A percentile compares a stretch with the other conserved stretches of the same genome.
phyloP scores from a whole-genome alignment of 2,329 filamentous ascomycete genomes.

The Fusarium begoniae region DNA sequence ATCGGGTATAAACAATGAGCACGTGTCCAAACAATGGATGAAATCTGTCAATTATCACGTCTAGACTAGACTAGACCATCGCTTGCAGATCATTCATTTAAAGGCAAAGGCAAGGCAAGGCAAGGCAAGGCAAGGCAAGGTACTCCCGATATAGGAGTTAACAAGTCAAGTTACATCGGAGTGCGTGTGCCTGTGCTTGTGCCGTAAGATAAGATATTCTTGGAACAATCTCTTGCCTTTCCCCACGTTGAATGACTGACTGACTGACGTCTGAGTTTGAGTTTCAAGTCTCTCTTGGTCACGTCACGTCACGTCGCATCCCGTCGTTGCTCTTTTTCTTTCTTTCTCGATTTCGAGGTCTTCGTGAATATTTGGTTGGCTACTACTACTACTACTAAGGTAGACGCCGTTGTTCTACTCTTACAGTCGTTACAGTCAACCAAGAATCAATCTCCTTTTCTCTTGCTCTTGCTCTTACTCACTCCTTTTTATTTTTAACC shows the following conservation, averaged over 20 bases:
- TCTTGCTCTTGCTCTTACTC: background rate
- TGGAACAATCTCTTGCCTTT: slow-evolving; percentile 20
- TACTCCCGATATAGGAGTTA: background rate
- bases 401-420: background rate
- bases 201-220: slow-evolving; percentile 3
- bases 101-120: background rate
- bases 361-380: slow-evolving; percentile 6
- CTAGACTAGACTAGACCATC: background rate
- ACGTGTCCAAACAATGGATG: slow-evolving; percentile 20
- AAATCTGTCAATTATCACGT: slow-evolving; percentile 14
- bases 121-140: background rate
- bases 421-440: background rate
- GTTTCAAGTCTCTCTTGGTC: slow-evolving; percentile 1
- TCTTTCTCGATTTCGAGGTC: background rate
- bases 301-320: background rate
- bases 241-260: slow-evolving; percentile 20
- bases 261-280: slow-evolving; percentile 7
- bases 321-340: background rate
- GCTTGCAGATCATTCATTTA: background rate
- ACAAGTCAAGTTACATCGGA: background rate
- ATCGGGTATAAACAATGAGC: slow-evolving; percentile 22
- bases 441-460: slow-evolving; percentile 16
- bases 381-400: background rate
- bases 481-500: slow-evolving; percentile 1
- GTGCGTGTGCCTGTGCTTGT: background rate